These are phyloP conservation scores for Debaryomyces singareniensis DNA, from an alignment of 1,139 yeast genomes.

Conservation along the genomic window DNA sequence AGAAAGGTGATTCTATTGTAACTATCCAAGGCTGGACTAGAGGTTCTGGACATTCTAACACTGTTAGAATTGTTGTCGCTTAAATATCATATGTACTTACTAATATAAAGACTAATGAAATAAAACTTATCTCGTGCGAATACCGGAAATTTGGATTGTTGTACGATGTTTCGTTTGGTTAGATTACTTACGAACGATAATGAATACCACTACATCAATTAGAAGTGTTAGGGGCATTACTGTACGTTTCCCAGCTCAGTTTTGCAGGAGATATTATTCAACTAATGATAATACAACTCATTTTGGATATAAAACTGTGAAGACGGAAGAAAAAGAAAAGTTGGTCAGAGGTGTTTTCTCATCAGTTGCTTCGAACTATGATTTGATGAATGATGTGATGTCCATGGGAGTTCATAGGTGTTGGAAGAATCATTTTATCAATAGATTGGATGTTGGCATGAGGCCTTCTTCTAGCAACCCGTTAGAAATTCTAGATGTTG, in stretches of 20 bases:
- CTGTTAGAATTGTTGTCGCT: constrained; percentile 70
- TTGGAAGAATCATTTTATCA: constrained; percentile 91
- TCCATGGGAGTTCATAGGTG: constrained; percentile 89
- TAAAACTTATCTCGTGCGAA: too few species aligned
- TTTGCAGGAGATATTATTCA: background rate
- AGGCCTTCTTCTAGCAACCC: constrained; percentile 80
- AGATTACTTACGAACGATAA: constrained; percentile 2
- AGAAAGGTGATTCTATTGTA: constrained; percentile 84
- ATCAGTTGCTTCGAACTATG: constrained; percentile 90
- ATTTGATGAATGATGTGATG: constrained; percentile 97
- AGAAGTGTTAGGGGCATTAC: background rate
- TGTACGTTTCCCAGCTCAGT: background rate
- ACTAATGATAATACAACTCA: constrained; percentile 54
- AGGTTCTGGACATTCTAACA: constrained; percentile 98
- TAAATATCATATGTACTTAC: too few species aligned
- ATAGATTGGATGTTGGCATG: constrained; percentile 86
- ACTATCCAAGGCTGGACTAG: constrained; percentile 99
- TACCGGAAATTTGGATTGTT: too few species aligned
- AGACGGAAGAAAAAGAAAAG: constrained; percentile 75
- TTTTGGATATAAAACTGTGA: constrained; percentile 86
- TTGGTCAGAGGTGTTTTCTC: constrained; percentile 87
- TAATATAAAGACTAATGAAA: too few species aligned
- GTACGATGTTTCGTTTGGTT: too few species aligned
- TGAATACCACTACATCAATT: constrained; percentile 1
- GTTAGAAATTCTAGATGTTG: constrained; percentile 85